Evolutionary conservation across 1,139 yeast genomes (phyloP).

Genomic region (Pichia cactophila): DNA sequence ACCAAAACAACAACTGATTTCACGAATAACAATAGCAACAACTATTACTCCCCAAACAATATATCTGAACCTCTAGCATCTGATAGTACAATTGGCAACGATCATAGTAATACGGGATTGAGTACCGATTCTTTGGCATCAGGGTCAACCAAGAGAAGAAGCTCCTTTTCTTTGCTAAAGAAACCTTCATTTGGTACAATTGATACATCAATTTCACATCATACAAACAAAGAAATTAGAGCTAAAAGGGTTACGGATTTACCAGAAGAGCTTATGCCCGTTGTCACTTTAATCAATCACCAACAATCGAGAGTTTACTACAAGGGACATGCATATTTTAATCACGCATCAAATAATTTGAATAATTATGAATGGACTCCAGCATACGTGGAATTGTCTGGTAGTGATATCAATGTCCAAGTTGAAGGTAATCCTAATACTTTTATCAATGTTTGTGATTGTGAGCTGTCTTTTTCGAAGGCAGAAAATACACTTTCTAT

Average conservation of each 20-base stretch:
- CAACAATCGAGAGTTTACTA: slow-evolving; percentile 44
- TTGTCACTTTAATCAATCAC: slow-evolving; percentile 43
- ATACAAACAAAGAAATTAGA: background rate
- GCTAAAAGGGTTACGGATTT: slow-evolving; percentile 10
- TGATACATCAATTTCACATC: background rate
- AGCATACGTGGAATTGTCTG: slow-evolving; percentile 34
- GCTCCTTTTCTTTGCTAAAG: slow-evolving; percentile 3
- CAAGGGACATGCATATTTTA: slow-evolving; percentile 30
- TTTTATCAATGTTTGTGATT: slow-evolving; percentile 44
- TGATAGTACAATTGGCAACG: background rate
- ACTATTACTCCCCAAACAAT: background rate
- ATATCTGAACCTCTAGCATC: background rate
- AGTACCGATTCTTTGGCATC: background rate
- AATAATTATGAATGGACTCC: slow-evolving; percentile 15
- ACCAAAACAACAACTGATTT: background rate
- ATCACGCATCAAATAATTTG: background rate
- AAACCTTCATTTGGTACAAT: slow-evolving; percentile 8
- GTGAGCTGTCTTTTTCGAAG: slow-evolving; percentile 25
- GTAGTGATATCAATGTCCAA: slow-evolving; percentile 45
- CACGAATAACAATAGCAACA: background rate
- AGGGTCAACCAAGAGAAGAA: background rate
- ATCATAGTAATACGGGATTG: background rate
- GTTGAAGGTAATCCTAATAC: slow-evolving; percentile 33
- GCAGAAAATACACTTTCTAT: slow-evolving; percentile 27
- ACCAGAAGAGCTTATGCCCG: slow-evolving; percentile 47